Percentiles rank a stretch among this genome's conserved stretches.
Evolutionary conservation across 768 basidiomycete genomes (phyloP).

Genomic region (Dioszegia crocea): DNA sequence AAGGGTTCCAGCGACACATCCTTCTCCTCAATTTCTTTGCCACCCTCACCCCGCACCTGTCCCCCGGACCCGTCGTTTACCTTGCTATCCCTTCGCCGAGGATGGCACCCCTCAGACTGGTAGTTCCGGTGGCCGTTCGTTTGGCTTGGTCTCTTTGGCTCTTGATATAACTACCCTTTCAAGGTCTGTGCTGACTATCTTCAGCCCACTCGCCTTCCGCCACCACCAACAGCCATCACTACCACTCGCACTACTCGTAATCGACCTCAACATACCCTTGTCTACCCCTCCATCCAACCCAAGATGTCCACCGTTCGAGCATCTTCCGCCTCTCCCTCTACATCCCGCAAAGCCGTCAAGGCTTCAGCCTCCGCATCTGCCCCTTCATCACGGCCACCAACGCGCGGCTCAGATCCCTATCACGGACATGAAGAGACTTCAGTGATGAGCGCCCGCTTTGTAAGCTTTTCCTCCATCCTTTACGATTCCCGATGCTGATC

Average conservation of each 20-base stretch:
- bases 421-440: slow-evolving; percentile 75
- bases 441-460: slow-evolving; percentile 66
- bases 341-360: slow-evolving; percentile 34
- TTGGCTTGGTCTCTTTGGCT: not conserved
- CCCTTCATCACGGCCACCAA: slow-evolving; percentile 31
- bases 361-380: slow-evolving; percentile 39
- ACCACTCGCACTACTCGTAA: not conserved
- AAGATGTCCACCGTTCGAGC: slow-evolving; percentile 21
- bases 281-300: slow-evolving; percentile 1
- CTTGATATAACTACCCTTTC: not conserved
- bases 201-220: slow-evolving; percentile 2
- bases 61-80: not conserved
- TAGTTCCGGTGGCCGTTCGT: slow-evolving; percentile 5
- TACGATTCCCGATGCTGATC: slow-evolving; percentile 5
- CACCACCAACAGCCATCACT: not conserved
- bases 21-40: not conserved
- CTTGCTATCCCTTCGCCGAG: not conserved
- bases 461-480: slow-evolving; percentile 22
- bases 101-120: slow-evolving; percentile 3
- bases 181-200: not conserved
- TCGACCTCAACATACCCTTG: not conserved
- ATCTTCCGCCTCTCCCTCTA: slow-evolving; percentile 33
- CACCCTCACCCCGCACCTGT: not conserved
- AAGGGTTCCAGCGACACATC: not conserved
- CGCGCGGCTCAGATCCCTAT: slow-evolving; percentile 45